Evolutionary conservation across 2,329 filamentous ascomycete genomes (phyloP).

Genomic region (Macrophomina pseudophaseolina): DNA sequence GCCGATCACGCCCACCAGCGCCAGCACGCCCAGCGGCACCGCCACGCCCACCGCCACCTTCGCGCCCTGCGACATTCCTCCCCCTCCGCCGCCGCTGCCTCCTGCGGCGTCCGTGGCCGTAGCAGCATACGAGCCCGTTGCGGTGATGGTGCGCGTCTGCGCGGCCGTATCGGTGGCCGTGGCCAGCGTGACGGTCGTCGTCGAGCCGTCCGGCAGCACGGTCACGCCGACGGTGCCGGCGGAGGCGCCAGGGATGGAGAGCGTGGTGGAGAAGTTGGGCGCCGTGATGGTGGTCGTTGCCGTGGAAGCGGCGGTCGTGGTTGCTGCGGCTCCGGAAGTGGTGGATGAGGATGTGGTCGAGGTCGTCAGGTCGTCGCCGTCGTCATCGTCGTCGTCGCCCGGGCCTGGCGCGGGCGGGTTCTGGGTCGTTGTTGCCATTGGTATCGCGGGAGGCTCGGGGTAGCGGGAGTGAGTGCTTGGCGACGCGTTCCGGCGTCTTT

Average conservation of each 20-base stretch:
- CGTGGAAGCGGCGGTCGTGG: not conserved
- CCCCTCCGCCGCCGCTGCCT: not conserved
- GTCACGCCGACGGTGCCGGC: constrained; percentile 1
- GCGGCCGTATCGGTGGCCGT: not conserved
- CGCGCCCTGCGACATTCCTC: not conserved
- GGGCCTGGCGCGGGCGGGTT: not conserved
- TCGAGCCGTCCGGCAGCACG: not conserved
- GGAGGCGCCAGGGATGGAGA: constrained; percentile 15
- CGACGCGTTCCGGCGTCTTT: too few relatives aligned
- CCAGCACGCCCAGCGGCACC: not conserved
- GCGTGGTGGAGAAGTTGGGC: not conserved
- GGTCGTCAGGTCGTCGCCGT: not conserved
- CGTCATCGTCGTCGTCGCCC: constrained; percentile 3
- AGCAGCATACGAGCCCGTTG: not conserved
- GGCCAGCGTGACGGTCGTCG: constrained; percentile 4
- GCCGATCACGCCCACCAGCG: not conserved
- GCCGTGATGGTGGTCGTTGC: not conserved
- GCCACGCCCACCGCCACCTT: constrained; percentile 1
- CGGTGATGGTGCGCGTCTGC: constrained; percentile 1
- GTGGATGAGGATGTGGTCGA: not conserved
- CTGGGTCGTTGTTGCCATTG: not conserved
- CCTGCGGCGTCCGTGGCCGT: not conserved
- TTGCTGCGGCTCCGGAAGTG: not conserved
- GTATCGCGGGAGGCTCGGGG: not conserved
- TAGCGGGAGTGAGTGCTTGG: too few relatives aligned